A percentile compares a stretch with the other conserved stretches of the same genome.
Conservation (phyloP, 345 rosid species). For the Populus deltoides region DNA sequence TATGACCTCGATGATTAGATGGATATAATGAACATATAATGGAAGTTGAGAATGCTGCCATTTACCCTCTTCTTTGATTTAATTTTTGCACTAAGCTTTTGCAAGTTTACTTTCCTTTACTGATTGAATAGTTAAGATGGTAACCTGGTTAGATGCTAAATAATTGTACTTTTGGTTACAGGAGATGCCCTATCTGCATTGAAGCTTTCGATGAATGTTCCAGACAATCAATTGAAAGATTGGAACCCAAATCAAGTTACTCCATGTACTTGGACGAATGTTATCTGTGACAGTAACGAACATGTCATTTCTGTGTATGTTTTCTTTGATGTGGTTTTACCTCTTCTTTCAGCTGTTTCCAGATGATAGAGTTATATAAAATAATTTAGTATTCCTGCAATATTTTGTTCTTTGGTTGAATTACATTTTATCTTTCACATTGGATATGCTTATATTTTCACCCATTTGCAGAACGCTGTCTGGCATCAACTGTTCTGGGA, state of each 20-base stretch:
- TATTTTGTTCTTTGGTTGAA: slow-evolving; percentile 4
- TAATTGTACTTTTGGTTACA: slow-evolving; percentile 33
- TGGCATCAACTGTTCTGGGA: slow-evolving; percentile 74
- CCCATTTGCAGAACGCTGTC: slow-evolving; percentile 64
- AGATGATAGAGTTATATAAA: neutral
- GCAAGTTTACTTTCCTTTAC: neutral
- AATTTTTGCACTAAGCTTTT: neutral
- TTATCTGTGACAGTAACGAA: slow-evolving; percentile 50
- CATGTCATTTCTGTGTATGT: slow-evolving; percentile 77
- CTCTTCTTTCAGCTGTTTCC: neutral
- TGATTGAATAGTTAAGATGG: slow-evolving; percentile 5
- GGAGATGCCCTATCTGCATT: slow-evolving; percentile 71
- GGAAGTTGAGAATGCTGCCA: neutral
- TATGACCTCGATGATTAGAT: neutral
- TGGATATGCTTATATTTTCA: slow-evolving; percentile 15
- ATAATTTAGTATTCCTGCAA: slow-evolving; percentile 11
- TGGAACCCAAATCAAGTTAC: slow-evolving; percentile 85
- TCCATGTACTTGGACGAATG: slow-evolving; percentile 92
- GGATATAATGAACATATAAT: neutral
- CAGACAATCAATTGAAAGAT: slow-evolving; percentile 49
- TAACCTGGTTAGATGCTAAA: slow-evolving; percentile 23
- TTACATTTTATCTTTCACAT: neutral
- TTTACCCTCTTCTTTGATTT: neutral
- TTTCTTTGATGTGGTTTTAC: slow-evolving; percentile 5
- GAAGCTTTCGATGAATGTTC: slow-evolving; percentile 50